These are phyloP conservation scores for Cucurbita argyrosperma DNA, from an alignment of 306 rosid species.

Conservation along the genomic window DNA sequence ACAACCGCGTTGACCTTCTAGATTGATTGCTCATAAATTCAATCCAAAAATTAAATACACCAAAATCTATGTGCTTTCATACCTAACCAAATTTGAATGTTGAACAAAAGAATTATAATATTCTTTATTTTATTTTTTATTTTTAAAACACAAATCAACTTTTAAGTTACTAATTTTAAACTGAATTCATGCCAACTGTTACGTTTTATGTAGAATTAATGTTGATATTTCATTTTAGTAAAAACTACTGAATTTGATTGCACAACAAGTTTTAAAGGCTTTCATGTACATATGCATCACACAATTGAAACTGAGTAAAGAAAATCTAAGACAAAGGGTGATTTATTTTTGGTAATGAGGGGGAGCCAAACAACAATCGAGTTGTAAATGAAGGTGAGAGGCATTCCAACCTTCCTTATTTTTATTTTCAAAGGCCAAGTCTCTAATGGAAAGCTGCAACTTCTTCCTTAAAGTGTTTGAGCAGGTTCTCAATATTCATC, in stretches of 20 bases:
- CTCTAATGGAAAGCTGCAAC: slow-evolving; percentile 44
- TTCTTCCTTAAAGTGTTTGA: slow-evolving; percentile 46
- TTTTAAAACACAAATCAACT: background rate
- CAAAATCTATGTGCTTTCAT: background rate
- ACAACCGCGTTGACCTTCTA: background rate
- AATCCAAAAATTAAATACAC: background rate
- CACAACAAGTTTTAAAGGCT: no score
- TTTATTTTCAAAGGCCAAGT: background rate
- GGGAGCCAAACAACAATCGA: background rate
- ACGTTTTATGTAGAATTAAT: no score
- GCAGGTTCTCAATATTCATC: slow-evolving; percentile 47
- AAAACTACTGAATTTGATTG: no score
- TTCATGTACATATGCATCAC: background rate
- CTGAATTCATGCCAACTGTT: no score
- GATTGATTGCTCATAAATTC: background rate
- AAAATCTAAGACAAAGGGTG: background rate
- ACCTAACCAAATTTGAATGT: background rate
- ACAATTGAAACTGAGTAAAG: background rate
- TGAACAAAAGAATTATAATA: background rate
- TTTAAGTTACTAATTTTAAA: no score
- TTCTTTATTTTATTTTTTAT: no score
- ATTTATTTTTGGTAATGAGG: background rate
- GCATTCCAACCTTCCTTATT: background rate
- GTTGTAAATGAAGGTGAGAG: background rate
- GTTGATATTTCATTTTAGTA: background rate